Evolutionary conservation across 164 flowering plant species (phyloP).

Genomic region (Buxus sempervirens): DNA sequence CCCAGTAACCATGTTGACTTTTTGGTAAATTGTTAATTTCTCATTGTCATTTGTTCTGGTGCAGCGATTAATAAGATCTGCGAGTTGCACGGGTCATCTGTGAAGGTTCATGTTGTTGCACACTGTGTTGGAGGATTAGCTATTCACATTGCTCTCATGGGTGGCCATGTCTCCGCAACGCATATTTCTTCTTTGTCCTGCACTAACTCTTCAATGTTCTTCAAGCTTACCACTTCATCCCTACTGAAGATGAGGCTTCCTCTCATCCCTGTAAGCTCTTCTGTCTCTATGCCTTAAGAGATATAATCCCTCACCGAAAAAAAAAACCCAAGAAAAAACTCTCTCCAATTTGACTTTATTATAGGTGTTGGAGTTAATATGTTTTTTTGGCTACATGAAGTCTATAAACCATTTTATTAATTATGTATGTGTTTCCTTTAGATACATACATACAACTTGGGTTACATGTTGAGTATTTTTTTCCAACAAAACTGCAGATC

Average conservation of each 20-base stretch:
- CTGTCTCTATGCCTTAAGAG: conserved; percentile 7
- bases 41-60: background rate
- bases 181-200: conserved; percentile 50
- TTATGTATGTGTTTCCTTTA: too few species aligned
- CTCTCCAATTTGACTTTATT: too few species aligned
- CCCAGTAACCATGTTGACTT: background rate
- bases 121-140: conserved; percentile 66
- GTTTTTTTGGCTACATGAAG: too few species aligned
- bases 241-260: too few species aligned
- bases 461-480: background rate
- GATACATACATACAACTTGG: background rate
- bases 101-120: conserved; percentile 47
- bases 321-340: too few species aligned
- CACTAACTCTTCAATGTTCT: too few species aligned
- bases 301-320: background rate
- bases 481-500: conserved; percentile 25
- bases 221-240: too few species aligned
- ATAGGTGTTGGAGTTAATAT: too few species aligned
- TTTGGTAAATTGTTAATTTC: background rate
- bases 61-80: conserved; percentile 42
- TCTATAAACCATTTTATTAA: too few species aligned
- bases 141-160: too few species aligned
- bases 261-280: conserved; percentile 43
- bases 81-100: conserved; percentile 32
- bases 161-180: conserved; percentile 44